Evolutionary conservation across 2,329 filamentous ascomycete species (phyloP), one percentile per base, ranked within the genome.

Genomic region (Aaosphaeria pasadenensis): DNA sequence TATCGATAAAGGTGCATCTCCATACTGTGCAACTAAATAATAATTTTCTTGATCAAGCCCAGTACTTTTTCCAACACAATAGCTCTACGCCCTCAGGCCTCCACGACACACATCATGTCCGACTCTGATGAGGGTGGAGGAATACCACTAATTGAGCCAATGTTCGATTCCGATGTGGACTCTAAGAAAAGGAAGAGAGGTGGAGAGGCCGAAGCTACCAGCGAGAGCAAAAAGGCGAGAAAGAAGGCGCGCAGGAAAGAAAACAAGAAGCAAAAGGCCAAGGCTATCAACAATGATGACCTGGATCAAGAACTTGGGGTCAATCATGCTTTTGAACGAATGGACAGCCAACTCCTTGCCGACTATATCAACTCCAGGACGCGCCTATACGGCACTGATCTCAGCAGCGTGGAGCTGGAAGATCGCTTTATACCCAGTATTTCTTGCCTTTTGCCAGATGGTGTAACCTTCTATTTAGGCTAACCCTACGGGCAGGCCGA

Each of bases 311-410:
- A 73, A 57, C 55, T 71, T 33, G 71, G 87, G 5, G 75, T 96
- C 56, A 95, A 96, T 72, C 84, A 83, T 55, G 82, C 88, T 4
- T 88, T 96, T 66, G 82, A 84, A 40, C 82, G 84, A 51, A 91
- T 96, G 86, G 89, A 96, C 69, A 86, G 83, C 51, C 83, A 86
- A 56, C 77, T 96, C 39, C 75, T 96, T 42, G 89, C 91, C 1
- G 92, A 96, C 67, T 85, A 96, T 67, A 77, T 96, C 52, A 88
- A 88, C 5, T 86, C 94, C 64, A 83, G 88, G 64, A 86, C 89
- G 45, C 83, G 81, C 55, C 81, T 87, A 28, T 95, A 92, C 63
- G 88, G 90, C 46, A 83, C 82, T 30, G 87, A 96, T 45, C 71
- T 96, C 61, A 96, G 88, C 58, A 76, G 84, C 1, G 81, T 97